Percentiles rank a stretch among this genome's conserved stretches.
These are phyloP conservation scores for Acacia confusa DNA, from an alignment of 306 rosid species.

Conservation along the genomic window DNA sequence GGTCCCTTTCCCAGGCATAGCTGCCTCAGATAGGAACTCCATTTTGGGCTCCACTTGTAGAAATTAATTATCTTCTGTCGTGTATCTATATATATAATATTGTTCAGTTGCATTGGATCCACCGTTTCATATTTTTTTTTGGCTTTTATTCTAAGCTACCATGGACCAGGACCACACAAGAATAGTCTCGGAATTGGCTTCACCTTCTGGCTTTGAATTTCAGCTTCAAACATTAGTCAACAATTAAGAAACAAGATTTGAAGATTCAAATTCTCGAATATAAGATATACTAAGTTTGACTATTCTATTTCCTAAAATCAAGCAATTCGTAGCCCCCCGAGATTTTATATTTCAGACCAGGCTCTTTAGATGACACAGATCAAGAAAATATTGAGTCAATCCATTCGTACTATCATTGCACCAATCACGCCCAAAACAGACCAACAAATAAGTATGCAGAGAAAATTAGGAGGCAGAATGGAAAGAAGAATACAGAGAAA, in stretches of 20 bases:
- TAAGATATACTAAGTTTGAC: neutral
- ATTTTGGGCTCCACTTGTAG: slow-evolving; percentile 29
- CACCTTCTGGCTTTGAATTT: neutral
- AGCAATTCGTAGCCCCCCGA: neutral
- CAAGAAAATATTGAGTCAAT: neutral
- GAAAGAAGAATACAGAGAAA: neutral
- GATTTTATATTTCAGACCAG: neutral
- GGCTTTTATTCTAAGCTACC: neutral
- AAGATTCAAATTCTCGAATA: slow-evolving; percentile 3
- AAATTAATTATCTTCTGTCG: slow-evolving; percentile 11
- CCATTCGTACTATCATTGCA: neutral
- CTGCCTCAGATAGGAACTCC: slow-evolving; percentile 31
- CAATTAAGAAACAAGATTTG: slow-evolving; percentile 4
- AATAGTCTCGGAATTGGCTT: slow-evolving; percentile 1
- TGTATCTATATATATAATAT: neutral
- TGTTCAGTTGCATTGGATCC: slow-evolving; percentile 10
- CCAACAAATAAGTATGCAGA: neutral
- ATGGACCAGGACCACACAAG: neutral
- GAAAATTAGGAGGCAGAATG: neutral
- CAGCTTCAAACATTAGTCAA: neutral
- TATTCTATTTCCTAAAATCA: neutral
- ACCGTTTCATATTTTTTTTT: neutral
- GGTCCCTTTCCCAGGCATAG: slow-evolving; percentile 20
- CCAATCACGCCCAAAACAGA: slow-evolving; percentile 3
- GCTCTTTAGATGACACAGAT: neutral